Conservation (phyloP, 2,329 filamentous ascomycete genomes). For the Nemania sp. region DNA sequence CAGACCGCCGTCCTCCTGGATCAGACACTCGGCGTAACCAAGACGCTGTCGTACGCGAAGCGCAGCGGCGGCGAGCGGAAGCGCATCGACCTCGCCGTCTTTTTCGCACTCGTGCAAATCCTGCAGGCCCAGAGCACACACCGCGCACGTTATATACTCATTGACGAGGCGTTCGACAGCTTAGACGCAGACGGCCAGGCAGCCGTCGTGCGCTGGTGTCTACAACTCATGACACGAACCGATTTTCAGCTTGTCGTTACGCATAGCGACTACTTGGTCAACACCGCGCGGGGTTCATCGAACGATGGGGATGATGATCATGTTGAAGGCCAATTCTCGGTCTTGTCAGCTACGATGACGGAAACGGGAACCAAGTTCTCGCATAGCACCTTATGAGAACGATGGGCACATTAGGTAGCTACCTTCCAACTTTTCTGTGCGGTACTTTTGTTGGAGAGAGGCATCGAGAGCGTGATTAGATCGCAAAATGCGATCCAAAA, state of each 20-base stretch:
- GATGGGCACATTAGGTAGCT: too few relatives aligned
- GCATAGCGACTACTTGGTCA: constrained; percentile 27
- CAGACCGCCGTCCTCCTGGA: constrained; percentile 31
- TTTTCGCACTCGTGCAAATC: constrained; percentile 40
- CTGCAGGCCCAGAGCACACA: constrained; percentile 35
- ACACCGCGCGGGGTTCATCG: not conserved
- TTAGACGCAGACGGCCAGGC: constrained; percentile 38
- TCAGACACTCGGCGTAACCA: constrained; percentile 29
- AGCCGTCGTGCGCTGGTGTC: constrained; percentile 33
- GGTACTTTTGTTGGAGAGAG: too few relatives aligned
- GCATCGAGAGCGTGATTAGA: too few relatives aligned
- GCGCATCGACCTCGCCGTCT: constrained; percentile 41
- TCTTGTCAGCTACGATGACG: constrained; percentile 20
- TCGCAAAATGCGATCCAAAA: too few relatives aligned
- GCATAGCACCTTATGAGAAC: not conserved
- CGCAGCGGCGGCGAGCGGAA: constrained; percentile 43
- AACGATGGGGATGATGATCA: constrained; percentile 6
- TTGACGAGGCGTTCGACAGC: constrained; percentile 42
- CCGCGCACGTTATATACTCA: constrained; percentile 40
- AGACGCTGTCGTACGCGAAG: constrained; percentile 38
- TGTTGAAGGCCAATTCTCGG: constrained; percentile 3
- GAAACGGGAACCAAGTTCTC: constrained; percentile 19
- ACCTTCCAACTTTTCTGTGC: too few relatives aligned
- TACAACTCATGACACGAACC: constrained; percentile 26
- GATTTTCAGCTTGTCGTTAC: constrained; percentile 34